Percentiles rank a stretch among this genome's conserved stretches.
phyloP scores from a whole-genome alignment of 805 yeast genomes.

The Kluyveromyces starmeri region DNA sequence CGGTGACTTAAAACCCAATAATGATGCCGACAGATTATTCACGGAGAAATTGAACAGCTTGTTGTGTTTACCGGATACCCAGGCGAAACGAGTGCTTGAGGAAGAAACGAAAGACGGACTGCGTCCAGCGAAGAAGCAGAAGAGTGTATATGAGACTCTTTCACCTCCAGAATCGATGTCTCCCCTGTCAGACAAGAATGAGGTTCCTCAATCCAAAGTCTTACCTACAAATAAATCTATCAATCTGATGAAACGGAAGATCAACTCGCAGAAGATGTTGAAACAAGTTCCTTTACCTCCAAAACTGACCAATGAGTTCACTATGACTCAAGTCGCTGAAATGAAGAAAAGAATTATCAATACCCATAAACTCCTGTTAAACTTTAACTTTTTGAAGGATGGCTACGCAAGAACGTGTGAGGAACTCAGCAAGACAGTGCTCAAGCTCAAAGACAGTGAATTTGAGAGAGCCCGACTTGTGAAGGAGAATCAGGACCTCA shows the following conservation, averaged over 20 bases:
- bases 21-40: background rate
- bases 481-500: conserved; percentile 32
- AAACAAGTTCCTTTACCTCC: conserved; percentile 10
- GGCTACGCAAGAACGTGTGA: conserved; percentile 28
- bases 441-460: conserved; percentile 31
- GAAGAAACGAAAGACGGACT: background rate
- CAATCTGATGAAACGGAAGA: background rate
- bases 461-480: conserved; percentile 29
- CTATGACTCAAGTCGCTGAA: conserved; percentile 25
- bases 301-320: conserved; percentile 22
- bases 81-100: background rate
- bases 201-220: conserved; percentile 10
- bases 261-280: conserved; percentile 2
- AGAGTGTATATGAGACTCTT: conserved; percentile 13
- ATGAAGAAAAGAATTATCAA: conserved; percentile 27
- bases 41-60: conserved; percentile 2
- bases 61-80: background rate
- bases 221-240: conserved; percentile 12
- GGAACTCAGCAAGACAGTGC: conserved; percentile 27
- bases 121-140: conserved; percentile 3
- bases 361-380: conserved; percentile 26
- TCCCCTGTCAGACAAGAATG: conserved; percentile 20
- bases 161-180: conserved; percentile 32
- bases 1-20: conserved; percentile 1
- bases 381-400: conserved; percentile 26